Base-by-base conservation (phyloP, 331 rosid genomes). In the Acacia pycnantha region DNA sequence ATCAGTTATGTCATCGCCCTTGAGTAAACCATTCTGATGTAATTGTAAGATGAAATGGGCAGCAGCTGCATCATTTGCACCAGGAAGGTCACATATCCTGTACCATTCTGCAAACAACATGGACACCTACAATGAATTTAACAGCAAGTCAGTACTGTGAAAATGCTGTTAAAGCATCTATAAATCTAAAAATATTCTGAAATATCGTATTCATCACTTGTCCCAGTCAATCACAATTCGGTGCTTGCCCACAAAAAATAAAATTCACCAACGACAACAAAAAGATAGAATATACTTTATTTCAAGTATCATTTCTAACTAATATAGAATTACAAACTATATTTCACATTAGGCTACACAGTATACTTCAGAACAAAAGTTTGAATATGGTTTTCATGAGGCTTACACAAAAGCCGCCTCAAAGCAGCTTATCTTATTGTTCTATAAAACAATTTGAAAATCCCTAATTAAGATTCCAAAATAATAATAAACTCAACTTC, bases 1-100 rank as follows among this genome's bases (percentile, higher is more conserved):
- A 73, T 96, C 99, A 33, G 97, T 91, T 61, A 88, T 73, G 44
- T 96, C 99, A 87, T 96, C 99, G 46, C 97, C 99, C 88, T 96
- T 94, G 69, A 96, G 87, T 35, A 94, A 79, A 65, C 98, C 99
- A 77, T 81, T 89, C 81, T 94, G 95, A 82, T 92, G 93, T 79
- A 96, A 84, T 74, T 96, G 97, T 68, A 88, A 37, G 79, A 92
- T 85, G 84, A 87, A 94, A 86, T 90, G 92, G 73, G 92, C 10
- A 83, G 86, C 83, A 43, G 92, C 87, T 27, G 88, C 82, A 78
- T 94, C 99, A 41, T 88, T 92, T 76, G 91, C 86, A 85, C 94
- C 93, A 43, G 98, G 95, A 51, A 88, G 93, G 77, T 96, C 99
- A 82, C 97, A 96, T 73, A 94, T 90, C 71, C 87, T 86, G 87